Evolutionary conservation across 2,329 filamentous ascomycete species (phyloP).

Genomic region (Colletotrichum orchidophilum): DNA sequence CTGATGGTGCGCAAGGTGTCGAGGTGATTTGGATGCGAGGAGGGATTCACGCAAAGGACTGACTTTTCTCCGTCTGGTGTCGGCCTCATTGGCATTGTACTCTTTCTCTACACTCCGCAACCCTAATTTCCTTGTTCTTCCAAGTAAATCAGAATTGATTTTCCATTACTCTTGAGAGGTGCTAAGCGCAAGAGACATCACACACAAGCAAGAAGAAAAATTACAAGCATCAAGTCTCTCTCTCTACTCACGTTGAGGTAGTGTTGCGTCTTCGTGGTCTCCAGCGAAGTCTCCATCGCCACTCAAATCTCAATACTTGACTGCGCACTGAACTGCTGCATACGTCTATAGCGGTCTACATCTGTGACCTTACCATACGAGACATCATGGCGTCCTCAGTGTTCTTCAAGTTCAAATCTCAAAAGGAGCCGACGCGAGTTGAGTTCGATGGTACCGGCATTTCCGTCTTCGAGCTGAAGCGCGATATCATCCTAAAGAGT

Average conservation of each 20-base stretch:
- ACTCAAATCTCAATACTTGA: conserved; percentile 5
- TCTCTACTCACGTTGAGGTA: conserved; percentile 30
- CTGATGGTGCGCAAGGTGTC: conserved; percentile 35
- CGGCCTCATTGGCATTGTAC: conserved; percentile 38
- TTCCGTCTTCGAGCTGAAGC: conserved; percentile 97
- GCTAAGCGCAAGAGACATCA: conserved; percentile 41
- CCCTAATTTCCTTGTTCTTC: conserved; percentile 38
- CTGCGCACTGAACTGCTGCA: neutral
- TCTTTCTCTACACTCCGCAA: conserved; percentile 35
- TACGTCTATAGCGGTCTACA: conserved; percentile 18
- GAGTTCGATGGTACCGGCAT: conserved; percentile 98
- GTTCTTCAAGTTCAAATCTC: conserved; percentile 99
- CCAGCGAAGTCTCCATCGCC: conserved; percentile 9
- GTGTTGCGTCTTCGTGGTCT: conserved; percentile 27
- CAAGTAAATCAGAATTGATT: conserved; percentile 65
- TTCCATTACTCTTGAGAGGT: conserved; percentile 47
- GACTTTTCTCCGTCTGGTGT: conserved; percentile 34
- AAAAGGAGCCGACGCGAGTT: conserved; percentile 92
- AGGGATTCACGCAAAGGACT: conserved; percentile 36
- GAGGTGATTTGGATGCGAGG: conserved; percentile 36
- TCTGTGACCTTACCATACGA: conserved; percentile 1
- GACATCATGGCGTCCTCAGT: conserved; percentile 90
- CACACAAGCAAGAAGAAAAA: conserved; percentile 36
- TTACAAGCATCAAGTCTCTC: conserved; percentile 36
- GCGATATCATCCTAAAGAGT: conserved; percentile 96